Evolutionary conservation across 805 yeast genomes (phyloP), one percentile per base, ranked within the genome.

Genomic region (Yarrowia sp.): DNA sequence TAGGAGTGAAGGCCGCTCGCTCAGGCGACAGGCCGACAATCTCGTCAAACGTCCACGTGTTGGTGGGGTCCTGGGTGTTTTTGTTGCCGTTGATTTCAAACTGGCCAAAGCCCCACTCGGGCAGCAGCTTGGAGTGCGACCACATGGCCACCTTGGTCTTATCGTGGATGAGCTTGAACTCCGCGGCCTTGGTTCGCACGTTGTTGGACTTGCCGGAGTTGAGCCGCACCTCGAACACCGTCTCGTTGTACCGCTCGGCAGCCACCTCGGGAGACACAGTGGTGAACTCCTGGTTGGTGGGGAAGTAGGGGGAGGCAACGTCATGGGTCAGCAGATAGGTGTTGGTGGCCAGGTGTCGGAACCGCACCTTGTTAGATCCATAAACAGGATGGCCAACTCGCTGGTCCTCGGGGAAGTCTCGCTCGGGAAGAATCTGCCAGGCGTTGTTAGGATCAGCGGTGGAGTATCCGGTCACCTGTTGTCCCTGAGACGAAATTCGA

Each of bases 21-120:
- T 76, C 76, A 4, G 79, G 75, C 69, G 90, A 97, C 69, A 95
- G 77, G 67, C 85, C 86, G 36, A 86, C 77, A 71, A 94, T 91
- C 13, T 82, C 79, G 70, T 92, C 96, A 70, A 93, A 80, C 55
- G 75, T 74, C 99, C 99, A 95, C 24, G 83, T 79, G 75, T 90
- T 91, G 66, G 86, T 85, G 14, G 81, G 72, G 58, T 90, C 96
- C 43, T 77, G 84, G 20, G 88, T 76, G 76, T 91, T 89, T 77
- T 95, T 95, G 81, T 90, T 91, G 76, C 99, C 99, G 76, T 95
- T 92, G 69, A 95, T 92, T 80, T 95, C 99, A 76, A 89, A 92
- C 76, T 95, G 98, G 66, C 81, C 80, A 76, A 87, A 90, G 0
- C 90, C 99, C 99, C 99, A 95, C 15, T 91, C 98, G 19, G 99